phyloP scores from a whole-genome alignment of 2,329 filamentous ascomycete genomes.

The Fusarium buharicum region DNA sequence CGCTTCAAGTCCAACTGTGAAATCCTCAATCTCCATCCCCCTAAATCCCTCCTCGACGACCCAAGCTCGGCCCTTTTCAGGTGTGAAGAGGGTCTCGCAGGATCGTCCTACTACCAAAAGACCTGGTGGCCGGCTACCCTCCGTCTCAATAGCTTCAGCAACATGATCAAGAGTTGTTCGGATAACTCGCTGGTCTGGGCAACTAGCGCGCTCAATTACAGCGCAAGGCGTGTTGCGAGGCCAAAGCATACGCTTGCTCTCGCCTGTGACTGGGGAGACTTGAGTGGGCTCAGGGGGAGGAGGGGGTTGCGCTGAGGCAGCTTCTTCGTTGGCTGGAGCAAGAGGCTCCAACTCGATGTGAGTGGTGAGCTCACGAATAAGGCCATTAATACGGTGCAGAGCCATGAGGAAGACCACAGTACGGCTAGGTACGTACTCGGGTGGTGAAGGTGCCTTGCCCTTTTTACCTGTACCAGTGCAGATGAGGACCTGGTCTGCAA shows the following conservation, averaged over 20 bases:
- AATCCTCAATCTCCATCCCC: conserved; percentile 69
- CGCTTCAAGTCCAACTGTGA: conserved; percentile 39
- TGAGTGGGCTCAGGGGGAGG: conserved; percentile 23
- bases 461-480: conserved; percentile 96
- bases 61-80: conserved; percentile 73
- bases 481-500: conserved; percentile 93
- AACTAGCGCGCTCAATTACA: conserved; percentile 92
- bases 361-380: conserved; percentile 76
- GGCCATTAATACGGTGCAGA: conserved; percentile 80
- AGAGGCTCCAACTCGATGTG: conserved; percentile 50
- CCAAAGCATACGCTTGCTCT: conserved; percentile 63
- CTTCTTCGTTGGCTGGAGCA: conserved; percentile 39
- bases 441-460: conserved; percentile 83
- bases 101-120: conserved; percentile 85
- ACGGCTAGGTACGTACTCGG: conserved; percentile 77
- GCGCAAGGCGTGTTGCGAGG: conserved; percentile 85
- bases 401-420: conserved; percentile 97
- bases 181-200: conserved; percentile 92
- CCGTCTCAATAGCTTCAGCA: conserved; percentile 83
- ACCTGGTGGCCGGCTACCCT: conserved; percentile 89
- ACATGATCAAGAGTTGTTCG: conserved; percentile 85
- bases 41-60: conserved; percentile 87
- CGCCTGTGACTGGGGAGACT: conserved; percentile 10
- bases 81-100: conserved; percentile 78
- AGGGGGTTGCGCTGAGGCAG: conserved; percentile 17